Conservation (phyloP, 257 asterid genomes). For the Primulina huaijiensis region DNA sequence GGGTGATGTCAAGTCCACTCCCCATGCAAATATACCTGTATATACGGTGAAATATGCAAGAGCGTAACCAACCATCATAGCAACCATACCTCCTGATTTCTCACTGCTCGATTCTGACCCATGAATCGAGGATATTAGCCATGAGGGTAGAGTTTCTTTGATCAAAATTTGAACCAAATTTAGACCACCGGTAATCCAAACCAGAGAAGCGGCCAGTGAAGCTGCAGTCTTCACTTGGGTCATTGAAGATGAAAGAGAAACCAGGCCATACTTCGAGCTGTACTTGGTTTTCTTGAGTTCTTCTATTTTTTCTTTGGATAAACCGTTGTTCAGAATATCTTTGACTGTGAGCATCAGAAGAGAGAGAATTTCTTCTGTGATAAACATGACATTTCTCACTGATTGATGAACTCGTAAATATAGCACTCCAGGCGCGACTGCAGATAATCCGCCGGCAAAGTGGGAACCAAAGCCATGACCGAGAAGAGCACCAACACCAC, state of each 20-base stretch:
- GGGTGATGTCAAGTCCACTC: conserved; percentile 53
- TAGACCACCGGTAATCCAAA: conserved; percentile 83
- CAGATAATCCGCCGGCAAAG: conserved; percentile 60
- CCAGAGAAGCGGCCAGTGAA: conserved; percentile 76
- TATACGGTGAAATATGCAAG: conserved; percentile 71
- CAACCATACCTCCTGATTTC: conserved; percentile 59
- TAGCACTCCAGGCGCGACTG: conserved; percentile 94
- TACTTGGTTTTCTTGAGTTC: conserved; percentile 60
- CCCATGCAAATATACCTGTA: conserved; percentile 75
- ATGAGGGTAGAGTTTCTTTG: conserved; percentile 76
- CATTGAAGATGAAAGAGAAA: conserved; percentile 75
- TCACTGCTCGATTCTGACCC: conserved; percentile 37
- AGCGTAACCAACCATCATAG: conserved; percentile 79
- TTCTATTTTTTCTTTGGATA: conserved; percentile 55
- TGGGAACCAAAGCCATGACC: conserved; percentile 98
- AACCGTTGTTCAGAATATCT: conserved; percentile 55
- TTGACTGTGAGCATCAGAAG: conserved; percentile 71
- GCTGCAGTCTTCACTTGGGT: conserved; percentile 77
- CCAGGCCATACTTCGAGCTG: conserved; percentile 63
- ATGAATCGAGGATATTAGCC: conserved; percentile 67
- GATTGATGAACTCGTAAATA: conserved; percentile 84
- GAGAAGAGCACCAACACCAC: conserved; percentile 88
- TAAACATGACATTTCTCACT: conserved; percentile 60
- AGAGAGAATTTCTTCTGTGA: conserved; percentile 78
- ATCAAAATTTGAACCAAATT: conserved; percentile 58